phyloP scores from a whole-genome alignment of 2,329 filamentous ascomycete species.

The Aspergillus niger region DNA sequence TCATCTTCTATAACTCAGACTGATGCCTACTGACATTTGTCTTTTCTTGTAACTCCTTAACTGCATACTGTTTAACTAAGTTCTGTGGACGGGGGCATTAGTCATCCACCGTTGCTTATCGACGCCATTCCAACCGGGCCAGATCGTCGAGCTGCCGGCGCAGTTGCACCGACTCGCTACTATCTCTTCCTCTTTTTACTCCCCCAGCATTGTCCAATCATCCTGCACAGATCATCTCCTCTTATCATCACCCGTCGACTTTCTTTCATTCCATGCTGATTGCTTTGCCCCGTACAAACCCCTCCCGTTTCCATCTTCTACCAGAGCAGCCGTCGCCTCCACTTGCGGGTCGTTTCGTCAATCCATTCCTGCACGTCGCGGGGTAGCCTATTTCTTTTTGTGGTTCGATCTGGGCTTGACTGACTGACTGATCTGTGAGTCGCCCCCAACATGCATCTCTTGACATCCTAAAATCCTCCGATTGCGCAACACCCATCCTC shows the following conservation, averaged over 20 bases:
- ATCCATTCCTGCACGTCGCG: not conserved
- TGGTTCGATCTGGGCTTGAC: not conserved
- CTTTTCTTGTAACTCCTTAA: too few relatives aligned
- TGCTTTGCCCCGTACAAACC: not conserved
- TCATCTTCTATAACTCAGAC: accelerated
- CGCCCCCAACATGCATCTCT: not conserved
- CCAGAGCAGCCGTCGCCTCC: constrained; percentile 13
- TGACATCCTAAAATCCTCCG: not conserved
- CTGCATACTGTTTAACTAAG: too few relatives aligned
- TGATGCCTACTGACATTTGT: too few relatives aligned
- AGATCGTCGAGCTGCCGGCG: not conserved
- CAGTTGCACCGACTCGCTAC: not conserved
- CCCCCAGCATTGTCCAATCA: constrained; percentile 3
- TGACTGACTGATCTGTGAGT: constrained; percentile 11
- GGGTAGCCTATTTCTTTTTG: not conserved
- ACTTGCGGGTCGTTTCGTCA: constrained; percentile 19
- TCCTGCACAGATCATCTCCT: not conserved
- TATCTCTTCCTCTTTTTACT: not conserved
- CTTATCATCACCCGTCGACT: not conserved
- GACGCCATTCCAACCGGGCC: not conserved
- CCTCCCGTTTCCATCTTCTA: not conserved
- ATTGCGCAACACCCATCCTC: not conserved
- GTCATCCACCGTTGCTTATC: not conserved
- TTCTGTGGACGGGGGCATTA: not conserved
- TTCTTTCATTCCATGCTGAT: not conserved